Percentiles rank a stretch among this genome's conserved stretches.
These are phyloP conservation scores for Xerocomellus dryophilus DNA, from an alignment of 768 basidiomycete genomes.

Conservation along the genomic window DNA sequence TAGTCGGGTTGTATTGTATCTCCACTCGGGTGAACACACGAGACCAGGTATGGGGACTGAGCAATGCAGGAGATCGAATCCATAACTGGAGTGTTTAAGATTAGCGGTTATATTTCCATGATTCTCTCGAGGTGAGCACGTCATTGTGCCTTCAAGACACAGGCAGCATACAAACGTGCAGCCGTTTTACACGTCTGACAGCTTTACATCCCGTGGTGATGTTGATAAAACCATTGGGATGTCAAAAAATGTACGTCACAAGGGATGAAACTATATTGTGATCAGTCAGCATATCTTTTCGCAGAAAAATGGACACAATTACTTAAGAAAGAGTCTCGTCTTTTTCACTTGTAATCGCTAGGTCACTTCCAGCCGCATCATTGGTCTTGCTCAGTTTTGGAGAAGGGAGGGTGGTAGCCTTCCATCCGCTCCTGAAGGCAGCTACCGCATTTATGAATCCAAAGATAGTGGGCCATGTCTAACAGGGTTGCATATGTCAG, in stretches of 20 bases:
- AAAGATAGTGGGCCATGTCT: conserved; percentile 42
- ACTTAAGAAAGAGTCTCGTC: conserved; percentile 10
- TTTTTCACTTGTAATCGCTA: conserved; percentile 8
- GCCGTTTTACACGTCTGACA: background rate
- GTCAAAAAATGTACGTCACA: background rate
- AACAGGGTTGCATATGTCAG: conserved; percentile 6
- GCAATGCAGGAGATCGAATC: no score
- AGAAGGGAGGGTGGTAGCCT: conserved; percentile 48
- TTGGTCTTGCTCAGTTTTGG: background rate
- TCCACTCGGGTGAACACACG: no score
- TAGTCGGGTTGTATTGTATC: no score
- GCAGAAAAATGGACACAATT: background rate
- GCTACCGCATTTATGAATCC: conserved; percentile 51
- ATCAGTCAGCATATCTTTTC: background rate
- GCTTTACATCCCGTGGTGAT: background rate
- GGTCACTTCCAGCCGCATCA: conserved; percentile 3
- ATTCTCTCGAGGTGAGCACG: no score
- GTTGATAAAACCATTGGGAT: background rate
- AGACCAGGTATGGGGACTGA: no score
- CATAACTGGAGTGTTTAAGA: no score
- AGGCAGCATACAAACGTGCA: background rate
- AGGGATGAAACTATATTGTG: background rate
- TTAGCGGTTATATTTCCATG: background rate
- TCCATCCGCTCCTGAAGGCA: conserved; percentile 70
- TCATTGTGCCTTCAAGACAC: background rate